Evolutionary conservation across 140 eudicot species (phyloP).

Genomic region (Anethum foeniculum): DNA sequence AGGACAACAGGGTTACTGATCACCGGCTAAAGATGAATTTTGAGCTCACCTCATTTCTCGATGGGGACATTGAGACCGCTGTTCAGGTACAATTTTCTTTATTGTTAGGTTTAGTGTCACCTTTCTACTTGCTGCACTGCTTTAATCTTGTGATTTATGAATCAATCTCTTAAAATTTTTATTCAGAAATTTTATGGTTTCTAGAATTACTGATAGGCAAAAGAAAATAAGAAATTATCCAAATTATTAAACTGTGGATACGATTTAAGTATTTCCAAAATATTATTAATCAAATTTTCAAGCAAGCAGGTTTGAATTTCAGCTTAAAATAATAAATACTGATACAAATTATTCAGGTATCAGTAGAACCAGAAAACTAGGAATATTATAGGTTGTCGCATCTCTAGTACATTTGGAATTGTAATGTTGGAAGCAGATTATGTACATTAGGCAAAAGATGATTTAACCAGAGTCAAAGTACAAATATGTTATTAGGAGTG

Average conservation of each 20-base stretch:
- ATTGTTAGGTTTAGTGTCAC: background rate
- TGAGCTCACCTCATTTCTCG: constrained; percentile 82
- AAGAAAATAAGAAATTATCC: background rate
- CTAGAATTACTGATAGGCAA: background rate
- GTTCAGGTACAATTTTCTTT: constrained; percentile 53
- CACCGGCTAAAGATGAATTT: constrained; percentile 94
- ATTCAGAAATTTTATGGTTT: background rate
- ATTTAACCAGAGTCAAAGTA: background rate
- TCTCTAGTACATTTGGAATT: background rate
- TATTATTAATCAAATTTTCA: background rate
- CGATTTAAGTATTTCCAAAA: background rate
- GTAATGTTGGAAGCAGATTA: background rate
- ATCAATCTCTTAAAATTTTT: background rate
- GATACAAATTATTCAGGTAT: background rate
- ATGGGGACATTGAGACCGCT: constrained; percentile 84
- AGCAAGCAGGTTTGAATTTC: background rate
- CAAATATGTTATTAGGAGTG: background rate
- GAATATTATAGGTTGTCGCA: background rate
- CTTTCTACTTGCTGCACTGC: background rate
- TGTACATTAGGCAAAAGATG: background rate
- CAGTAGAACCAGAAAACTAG: background rate
- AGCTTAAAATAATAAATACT: background rate
- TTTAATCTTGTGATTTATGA: background rate
- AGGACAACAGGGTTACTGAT: constrained; percentile 98
- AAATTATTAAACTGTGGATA: background rate